Evolutionary conservation across 2,329 filamentous ascomycete genomes (phyloP), one percentile per base, ranked within the genome.

Genomic region (Herpotrichia juniperi): DNA sequence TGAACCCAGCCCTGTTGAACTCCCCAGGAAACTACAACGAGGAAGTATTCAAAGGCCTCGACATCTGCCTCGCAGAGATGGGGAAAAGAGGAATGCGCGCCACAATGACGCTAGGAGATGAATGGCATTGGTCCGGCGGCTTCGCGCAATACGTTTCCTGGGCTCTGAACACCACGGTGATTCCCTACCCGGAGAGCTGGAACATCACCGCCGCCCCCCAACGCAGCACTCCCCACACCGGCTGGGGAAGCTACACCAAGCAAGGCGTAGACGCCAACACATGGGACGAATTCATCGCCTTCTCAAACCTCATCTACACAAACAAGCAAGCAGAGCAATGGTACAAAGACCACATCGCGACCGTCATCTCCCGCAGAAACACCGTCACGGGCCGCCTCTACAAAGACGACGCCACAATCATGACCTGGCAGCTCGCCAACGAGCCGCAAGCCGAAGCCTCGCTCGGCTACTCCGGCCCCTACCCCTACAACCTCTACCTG

Each of bases 391-490:
- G 72, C 1, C 64, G 69, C 1, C 25, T 64, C 1, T 76, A 76
- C 55, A 69, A 54, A 6, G 66, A 74, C 26, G 72, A 74, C 50
- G 63, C 73, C 0, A 73, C 73, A 1, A 68, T 75, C 45, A 76
- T 75, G 73, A 74, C 73, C 14, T 76, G 73, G 73, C 70, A 76
- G 51, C 59, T 75, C 7, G 73, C 73, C 24, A 76, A 76, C 44
- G 73, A 76, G 50, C 73, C 73, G 3, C 73, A 76, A 42, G 62
- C 65, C 4, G 59, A 63, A 4, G 58, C 65, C 7, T 47, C 59
- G 21, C 50, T 65, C 2, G 62, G 62, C 9, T 68, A 64, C 46
- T 54, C 63, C 7, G 69, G 69, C 1, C 57, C 57, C n/a, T 66
- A 67, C 53, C 28, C 28, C 16, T 66, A 68, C 53, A 52, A 53